phyloP scores from a whole-genome alignment of 495 filamentous ascomycete species.

The Baudoinia panamericana region DNA sequence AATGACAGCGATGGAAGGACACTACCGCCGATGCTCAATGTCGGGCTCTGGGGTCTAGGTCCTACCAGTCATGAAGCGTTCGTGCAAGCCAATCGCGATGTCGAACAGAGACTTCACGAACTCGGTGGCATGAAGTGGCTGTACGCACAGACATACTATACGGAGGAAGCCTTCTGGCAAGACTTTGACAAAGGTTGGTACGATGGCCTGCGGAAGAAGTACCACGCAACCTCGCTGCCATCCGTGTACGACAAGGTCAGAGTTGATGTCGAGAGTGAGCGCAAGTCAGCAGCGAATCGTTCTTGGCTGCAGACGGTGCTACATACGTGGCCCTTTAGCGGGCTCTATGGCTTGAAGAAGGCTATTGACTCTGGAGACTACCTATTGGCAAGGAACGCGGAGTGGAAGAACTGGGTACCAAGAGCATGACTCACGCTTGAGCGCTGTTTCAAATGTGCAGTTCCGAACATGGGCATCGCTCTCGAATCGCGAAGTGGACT shows the following conservation, averaged over 20 bases:
- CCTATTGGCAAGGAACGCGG: not conserved
- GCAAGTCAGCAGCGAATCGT: constrained; percentile 7
- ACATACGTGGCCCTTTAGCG: constrained; percentile 10
- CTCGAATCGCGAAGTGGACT: no score
- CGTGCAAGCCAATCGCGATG: constrained; percentile 44
- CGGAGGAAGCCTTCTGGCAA: constrained; percentile 42
- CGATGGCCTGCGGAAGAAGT: constrained; percentile 37
- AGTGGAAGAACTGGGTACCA: constrained; percentile 15
- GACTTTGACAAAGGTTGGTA: constrained; percentile 40
- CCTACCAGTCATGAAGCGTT: constrained; percentile 30
- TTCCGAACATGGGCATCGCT: no score
- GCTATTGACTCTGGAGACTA: constrained; percentile 16
- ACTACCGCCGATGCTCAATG: constrained; percentile 36
- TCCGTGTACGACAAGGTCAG: constrained; percentile 44
- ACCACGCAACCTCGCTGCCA: constrained; percentile 36
- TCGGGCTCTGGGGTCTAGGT: constrained; percentile 41
- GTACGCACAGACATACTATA: constrained; percentile 44
- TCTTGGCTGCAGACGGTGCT: constrained; percentile 1
- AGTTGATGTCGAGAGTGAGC: constrained; percentile 22
- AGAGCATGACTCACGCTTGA: no score
- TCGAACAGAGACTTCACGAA: constrained; percentile 50
- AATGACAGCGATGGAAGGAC: constrained; percentile 9
- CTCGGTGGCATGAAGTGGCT: constrained; percentile 54
- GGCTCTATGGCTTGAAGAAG: constrained; percentile 10
- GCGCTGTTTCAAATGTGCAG: no score